Evolutionary conservation across 192 early-diverging fungal genomes (phyloP).

Genomic region (Backusella morwellensis): DNA sequence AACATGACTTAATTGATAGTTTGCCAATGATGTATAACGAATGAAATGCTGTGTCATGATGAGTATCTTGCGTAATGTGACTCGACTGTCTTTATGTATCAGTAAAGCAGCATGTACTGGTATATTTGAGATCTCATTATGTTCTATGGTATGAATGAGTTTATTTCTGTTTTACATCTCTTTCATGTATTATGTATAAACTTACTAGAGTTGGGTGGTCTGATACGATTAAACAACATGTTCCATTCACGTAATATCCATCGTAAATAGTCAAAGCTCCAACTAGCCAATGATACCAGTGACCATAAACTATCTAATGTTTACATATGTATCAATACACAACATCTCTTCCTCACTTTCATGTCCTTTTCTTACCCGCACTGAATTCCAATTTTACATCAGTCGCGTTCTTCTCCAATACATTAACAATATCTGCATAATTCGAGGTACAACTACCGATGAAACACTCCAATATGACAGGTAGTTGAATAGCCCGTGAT

Average conservation of each 20-base stretch:
- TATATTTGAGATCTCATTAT: conserved; percentile 10
- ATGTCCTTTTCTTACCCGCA: conserved; percentile 9
- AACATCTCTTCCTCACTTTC: not conserved
- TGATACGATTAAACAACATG: conserved; percentile 22
- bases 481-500: conserved; percentile 31
- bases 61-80: conserved; percentile 17
- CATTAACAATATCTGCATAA: not conserved
- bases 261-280: conserved; percentile 27
- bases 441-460: conserved; percentile 29
- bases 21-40: not conserved
- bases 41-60: conserved; percentile 26
- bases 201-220: conserved; percentile 24
- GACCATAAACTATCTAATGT: conserved; percentile 27
- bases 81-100: conserved; percentile 23
- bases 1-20: conserved; percentile 3
- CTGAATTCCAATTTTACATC: conserved; percentile 14
- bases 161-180: not conserved
- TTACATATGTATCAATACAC: not conserved
- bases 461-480: conserved; percentile 37
- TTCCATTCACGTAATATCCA: conserved; percentile 29
- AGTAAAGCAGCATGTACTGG: conserved; percentile 26
- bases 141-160: not conserved
- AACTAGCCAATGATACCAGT: conserved; percentile 23
- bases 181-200: not conserved
- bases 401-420: not conserved